Evolutionary conservation across 129 eudicot genomes (phyloP).

Genomic region (Artemisia annua): DNA sequence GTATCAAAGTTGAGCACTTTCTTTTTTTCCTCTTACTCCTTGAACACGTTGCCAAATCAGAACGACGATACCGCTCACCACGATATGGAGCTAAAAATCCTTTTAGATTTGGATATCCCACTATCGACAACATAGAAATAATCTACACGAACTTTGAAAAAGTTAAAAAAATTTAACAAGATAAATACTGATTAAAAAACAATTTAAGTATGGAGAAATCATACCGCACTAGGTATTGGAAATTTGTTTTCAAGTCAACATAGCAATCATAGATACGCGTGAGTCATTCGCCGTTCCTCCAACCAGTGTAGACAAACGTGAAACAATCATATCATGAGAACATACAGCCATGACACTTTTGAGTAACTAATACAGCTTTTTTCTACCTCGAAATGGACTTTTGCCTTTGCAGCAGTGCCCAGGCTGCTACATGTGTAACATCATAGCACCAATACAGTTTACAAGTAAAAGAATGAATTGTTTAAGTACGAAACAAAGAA

Average conservation of each 20-base stretch:
- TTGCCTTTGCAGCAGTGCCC: too few species aligned
- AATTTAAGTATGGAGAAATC: not conserved
- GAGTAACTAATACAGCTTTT: not conserved
- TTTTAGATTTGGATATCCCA: not conserved
- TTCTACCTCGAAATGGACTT: not conserved
- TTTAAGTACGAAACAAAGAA: not conserved
- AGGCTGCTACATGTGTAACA: too few species aligned
- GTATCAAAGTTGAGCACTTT: too few species aligned
- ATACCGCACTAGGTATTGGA: not conserved
- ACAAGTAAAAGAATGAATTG: not conserved
- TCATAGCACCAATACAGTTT: too few species aligned
- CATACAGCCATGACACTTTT: not conserved
- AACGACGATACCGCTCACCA: too few species aligned
- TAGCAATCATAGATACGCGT: not conserved
- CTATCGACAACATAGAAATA: not conserved
- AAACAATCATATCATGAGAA: constrained; percentile 8
- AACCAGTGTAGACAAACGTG: not conserved
- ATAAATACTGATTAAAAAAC: not conserved
- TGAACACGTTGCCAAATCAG: too few species aligned
- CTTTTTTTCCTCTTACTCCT: too few species aligned
- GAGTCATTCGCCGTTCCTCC: not conserved
- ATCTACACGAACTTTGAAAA: not conserved
- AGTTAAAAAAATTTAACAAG: not conserved
- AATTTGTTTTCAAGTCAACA: not conserved
- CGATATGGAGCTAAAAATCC: too few species aligned